phyloP scores from a whole-genome alignment of 2,329 filamentous ascomycete genomes.

The Ophiostoma sp. region DNA sequence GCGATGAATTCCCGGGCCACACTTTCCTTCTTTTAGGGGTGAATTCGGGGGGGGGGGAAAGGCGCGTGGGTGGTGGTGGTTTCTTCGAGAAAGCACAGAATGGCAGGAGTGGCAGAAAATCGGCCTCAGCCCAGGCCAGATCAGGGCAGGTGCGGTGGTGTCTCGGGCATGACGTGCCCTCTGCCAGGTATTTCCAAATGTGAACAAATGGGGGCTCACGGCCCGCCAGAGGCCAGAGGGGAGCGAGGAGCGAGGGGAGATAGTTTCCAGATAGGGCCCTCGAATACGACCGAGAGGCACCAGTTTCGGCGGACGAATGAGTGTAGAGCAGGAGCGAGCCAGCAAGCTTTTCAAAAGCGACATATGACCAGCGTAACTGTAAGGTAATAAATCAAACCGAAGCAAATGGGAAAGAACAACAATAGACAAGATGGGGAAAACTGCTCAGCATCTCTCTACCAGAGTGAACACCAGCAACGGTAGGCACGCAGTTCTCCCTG shows the following conservation, averaged over 20 bases:
- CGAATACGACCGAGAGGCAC: conserved; percentile 8
- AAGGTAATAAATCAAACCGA: neutral
- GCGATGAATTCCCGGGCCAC: conserved; percentile 17
- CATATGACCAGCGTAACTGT: too few relatives aligned
- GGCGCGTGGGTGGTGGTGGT: neutral
- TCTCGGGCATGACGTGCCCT: conserved; percentile 21
- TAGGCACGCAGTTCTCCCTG: neutral
- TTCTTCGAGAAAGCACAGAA: neutral
- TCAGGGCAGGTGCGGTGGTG: conserved; percentile 12
- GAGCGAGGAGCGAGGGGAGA: neutral
- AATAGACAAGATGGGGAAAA: neutral
- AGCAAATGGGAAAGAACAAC: neutral
- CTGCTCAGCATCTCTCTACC: neutral
- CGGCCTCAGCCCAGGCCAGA: conserved; percentile 13
- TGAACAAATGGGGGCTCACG: neutral
- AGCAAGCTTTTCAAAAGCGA: neutral
- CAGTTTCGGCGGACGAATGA: conserved; percentile 3
- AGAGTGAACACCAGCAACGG: neutral
- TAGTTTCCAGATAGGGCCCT: neutral
- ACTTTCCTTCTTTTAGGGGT: neutral
- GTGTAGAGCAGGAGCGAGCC: neutral
- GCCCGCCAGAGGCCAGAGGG: neutral
- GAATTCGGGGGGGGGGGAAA: neutral
- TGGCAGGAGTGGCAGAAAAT: neutral
- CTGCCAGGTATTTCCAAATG: conserved; percentile 20